phyloP scores from a whole-genome alignment of 176 grass and related monocot species.

The Cenchrus americanus region DNA sequence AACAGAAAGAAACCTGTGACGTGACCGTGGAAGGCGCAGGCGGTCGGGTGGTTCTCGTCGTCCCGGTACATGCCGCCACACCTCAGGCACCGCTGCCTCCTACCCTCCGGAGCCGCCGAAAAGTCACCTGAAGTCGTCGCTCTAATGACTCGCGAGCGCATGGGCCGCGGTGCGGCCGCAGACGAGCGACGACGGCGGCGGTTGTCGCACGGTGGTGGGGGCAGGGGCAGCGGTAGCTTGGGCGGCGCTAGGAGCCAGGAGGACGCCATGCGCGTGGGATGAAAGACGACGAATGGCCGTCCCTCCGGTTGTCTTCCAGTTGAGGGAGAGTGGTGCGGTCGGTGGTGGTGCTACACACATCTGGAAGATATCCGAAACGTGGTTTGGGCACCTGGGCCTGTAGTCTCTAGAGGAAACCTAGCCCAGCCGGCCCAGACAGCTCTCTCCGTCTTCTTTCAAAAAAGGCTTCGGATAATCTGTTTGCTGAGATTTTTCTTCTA shows the following conservation, averaged over 20 bases:
- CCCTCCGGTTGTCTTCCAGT: neutral
- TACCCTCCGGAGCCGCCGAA: neutral
- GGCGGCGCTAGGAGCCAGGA: neutral
- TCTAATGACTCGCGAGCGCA: neutral
- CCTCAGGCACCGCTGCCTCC: conserved; percentile 64
- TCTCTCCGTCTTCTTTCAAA: neutral
- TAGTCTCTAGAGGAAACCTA: too few relatives aligned
- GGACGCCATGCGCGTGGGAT: neutral
- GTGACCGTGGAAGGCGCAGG: conserved; percentile 86
- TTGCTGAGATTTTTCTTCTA: neutral
- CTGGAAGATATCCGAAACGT: neutral
- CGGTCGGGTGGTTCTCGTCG: conserved; percentile 58
- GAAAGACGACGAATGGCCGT: neutral
- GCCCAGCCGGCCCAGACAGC: too few relatives aligned
- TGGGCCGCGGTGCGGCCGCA: neutral
- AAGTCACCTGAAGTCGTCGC: neutral
- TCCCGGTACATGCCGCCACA: conserved; percentile 65
- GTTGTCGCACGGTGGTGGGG: too few relatives aligned
- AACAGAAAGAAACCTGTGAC: conserved; percentile 39
- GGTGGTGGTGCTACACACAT: neutral
- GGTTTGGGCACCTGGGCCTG: neutral
- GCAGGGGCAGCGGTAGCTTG: neutral
- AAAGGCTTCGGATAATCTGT: neutral
- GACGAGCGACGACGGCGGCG: neutral
- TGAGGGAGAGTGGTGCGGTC: too few relatives aligned